Base-by-base conservation (phyloP, 148 eudicot species). In the Tetragonia tetragonoides region DNA sequence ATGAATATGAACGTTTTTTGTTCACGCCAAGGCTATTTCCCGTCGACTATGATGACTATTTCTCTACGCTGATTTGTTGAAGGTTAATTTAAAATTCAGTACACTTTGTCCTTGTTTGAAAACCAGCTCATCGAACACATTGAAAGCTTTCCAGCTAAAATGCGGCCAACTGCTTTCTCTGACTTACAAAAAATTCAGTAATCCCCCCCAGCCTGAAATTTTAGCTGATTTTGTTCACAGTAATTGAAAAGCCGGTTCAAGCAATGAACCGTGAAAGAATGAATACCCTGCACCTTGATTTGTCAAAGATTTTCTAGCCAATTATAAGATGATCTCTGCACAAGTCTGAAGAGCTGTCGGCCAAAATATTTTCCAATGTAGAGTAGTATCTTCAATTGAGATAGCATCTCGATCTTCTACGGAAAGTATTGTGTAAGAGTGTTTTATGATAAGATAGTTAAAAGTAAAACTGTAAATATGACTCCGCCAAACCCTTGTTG, bases 131-230 rank as follows among this genome's bases (percentile, higher is more conserved):
- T 24, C 17, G 14, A 24, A 47, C 21, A 28, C 34, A 28, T 47
- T 17, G 61, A 75, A 62, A 38, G 56, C 68, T 20, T 8, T 34
- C 37, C 53, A 39, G 73, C 47, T 67, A 41, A 67, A 77, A 67
- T 62, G 56, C 3, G 23, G 80, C 57, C 80, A 77, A 70, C 75
- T 44, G 75, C 47, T 47, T 69, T 3, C 59, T 21, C 78, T 34
- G 56, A 40, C 62, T 46, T 6, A 10, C 57, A 53, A 14, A 69
- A 24, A 18, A 18, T 4, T 67, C 66, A 77, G 73, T 67, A 53
- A 77, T 68, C 80, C 80, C 80, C 80, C 64, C 57, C 60, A 53
- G 15, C 15, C 80, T 75, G 17, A 21, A 34, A 69, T 68, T 17
- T 56, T 17, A 21, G 79, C 73, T 4, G 54, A 68, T 53, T 17